Evolutionary conservation across 2,329 filamentous ascomycete genomes (phyloP), one percentile per base, ranked within the genome.

Genomic region (Colletotrichum sp.): DNA sequence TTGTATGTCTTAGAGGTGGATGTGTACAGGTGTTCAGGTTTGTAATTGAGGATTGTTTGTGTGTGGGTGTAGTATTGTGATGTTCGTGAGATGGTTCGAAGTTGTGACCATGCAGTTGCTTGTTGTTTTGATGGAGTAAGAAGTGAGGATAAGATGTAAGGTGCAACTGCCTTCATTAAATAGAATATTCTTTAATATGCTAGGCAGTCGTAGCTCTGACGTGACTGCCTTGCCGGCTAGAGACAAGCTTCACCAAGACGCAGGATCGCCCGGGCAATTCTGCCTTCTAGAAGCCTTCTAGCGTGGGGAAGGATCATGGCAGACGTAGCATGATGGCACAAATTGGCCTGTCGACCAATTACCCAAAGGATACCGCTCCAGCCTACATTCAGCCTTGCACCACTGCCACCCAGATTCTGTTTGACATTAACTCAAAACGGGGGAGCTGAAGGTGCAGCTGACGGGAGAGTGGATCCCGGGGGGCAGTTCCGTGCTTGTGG

Each of bases 281-380:
- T 71, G 63, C 62, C 72, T 72, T 75, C 68, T 52, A 18, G 62
- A 75, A 55, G 21, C 21, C 49, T 75, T 75, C 72, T 67, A 72
- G 72, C 68, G 68, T 9, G 36, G 2, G 28, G 55, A 39, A 72
- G 60, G 68, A 72, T 72, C 62, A 30, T 21, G 26, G 15, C 3
- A 16, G 15, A 26, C 36, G 26, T 18, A 21, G 36, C 6, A 57
- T 67, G 52, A 62, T 26, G 21, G n/a, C 62, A 34, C 10, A 30
- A 13, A 39, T n/a, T 21, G n/a, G 8, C 6, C 12, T 16, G 13
- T 62, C 2, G 15, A 18, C 60, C 44, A 59, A 13, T 32, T 6
- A 32, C 10, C 5, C 30, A 6, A 32, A 2, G 2, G 10, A 13
- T 6, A 63, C 21, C n/a, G 13, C 32, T 44, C 24, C 68, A 8